Percentiles rank a stretch among this genome's conserved stretches.
These are phyloP conservation scores for Alternaria infectoria DNA, from an alignment of 2,329 filamentous ascomycete genomes.

Conservation along the genomic window DNA sequence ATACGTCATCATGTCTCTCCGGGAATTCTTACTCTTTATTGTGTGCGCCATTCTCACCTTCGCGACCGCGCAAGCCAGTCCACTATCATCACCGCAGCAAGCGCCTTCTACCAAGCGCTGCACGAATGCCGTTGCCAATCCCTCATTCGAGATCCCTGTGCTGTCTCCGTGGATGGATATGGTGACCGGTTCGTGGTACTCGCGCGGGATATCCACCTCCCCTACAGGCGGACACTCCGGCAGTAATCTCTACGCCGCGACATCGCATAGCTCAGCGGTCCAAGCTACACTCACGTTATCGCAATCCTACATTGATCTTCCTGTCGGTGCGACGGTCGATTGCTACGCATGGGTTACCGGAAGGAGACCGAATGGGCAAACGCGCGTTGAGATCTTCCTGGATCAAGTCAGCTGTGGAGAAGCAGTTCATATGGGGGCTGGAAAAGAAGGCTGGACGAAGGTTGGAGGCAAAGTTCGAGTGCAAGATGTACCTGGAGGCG, in stretches of 20 bases:
- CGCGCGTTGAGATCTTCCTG: conserved; percentile 23
- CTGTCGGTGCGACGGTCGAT: neutral
- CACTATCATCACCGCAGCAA: neutral
- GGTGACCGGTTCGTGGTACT: conserved; percentile 23
- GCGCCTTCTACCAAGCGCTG: conserved; percentile 8
- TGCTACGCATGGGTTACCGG: conserved; percentile 22
- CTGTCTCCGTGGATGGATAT: conserved; percentile 22
- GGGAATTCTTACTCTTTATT: neutral
- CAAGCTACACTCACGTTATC: conserved; percentile 17
- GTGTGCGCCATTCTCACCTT: neutral
- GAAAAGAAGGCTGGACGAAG: conserved; percentile 14
- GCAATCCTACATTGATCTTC: conserved; percentile 16
- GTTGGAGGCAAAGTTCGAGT: conserved; percentile 13
- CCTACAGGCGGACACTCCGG: conserved; percentile 9
- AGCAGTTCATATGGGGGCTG: neutral
- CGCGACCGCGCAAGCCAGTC: neutral
- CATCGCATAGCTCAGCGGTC: conserved; percentile 17
- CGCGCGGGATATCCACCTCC: conserved; percentile 5
- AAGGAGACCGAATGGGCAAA: conserved; percentile 6
- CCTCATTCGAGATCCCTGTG: conserved; percentile 22
- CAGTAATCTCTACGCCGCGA: conserved; percentile 12
- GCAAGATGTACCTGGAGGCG: neutral
- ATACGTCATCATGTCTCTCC: neutral
- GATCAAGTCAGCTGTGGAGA: conserved; percentile 23
- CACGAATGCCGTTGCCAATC: conserved; percentile 23